These are phyloP conservation scores for Verticillium klebahnii DNA, from an alignment of 2,329 filamentous ascomycete species.

Conservation along the genomic window DNA sequence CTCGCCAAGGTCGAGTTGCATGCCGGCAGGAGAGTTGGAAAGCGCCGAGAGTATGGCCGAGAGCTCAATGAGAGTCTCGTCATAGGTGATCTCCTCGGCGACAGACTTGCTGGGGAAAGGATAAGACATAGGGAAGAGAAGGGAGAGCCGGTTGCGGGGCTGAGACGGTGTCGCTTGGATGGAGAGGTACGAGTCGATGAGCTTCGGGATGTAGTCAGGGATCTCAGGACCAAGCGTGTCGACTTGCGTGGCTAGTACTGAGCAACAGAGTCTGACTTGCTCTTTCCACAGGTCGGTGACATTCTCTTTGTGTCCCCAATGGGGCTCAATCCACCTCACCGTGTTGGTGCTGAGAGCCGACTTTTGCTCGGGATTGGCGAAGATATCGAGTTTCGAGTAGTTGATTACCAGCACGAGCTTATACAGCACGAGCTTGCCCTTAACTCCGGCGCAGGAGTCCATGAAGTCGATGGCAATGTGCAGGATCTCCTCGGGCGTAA, in stretches of 20 bases:
- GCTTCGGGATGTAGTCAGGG: constrained; percentile 84
- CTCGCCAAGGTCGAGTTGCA: constrained; percentile 70
- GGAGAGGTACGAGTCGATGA: constrained; percentile 82
- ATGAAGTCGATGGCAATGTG: constrained; percentile 91
- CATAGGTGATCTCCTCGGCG: constrained; percentile 58
- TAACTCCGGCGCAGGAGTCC: constrained; percentile 81
- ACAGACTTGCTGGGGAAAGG: constrained; percentile 77
- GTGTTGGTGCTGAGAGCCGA: constrained; percentile 74
- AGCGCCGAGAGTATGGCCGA: constrained; percentile 82
- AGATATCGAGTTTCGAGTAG: constrained; percentile 77
- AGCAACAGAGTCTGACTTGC: constrained; percentile 89
- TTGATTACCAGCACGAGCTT: constrained; percentile 92
- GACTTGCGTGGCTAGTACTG: constrained; percentile 82
- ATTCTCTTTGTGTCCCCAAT: constrained; percentile 76
- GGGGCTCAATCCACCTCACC: constrained; percentile 83
- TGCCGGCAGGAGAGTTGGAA: constrained; percentile 67
- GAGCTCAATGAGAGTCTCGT: constrained; percentile 84
- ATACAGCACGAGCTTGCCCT: constrained; percentile 87
- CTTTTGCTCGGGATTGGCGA: constrained; percentile 72
- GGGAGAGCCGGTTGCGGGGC: constrained; percentile 65
- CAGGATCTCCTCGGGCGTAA: constrained; percentile 79
- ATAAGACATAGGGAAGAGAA: constrained; percentile 86
- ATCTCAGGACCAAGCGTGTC: constrained; percentile 74
- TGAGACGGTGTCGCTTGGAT: constrained; percentile 56
- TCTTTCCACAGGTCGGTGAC: constrained; percentile 86